These are phyloP conservation scores for Geotrichum fermentans DNA, from an alignment of 1,139 yeast genomes.

Conservation along the genomic window DNA sequence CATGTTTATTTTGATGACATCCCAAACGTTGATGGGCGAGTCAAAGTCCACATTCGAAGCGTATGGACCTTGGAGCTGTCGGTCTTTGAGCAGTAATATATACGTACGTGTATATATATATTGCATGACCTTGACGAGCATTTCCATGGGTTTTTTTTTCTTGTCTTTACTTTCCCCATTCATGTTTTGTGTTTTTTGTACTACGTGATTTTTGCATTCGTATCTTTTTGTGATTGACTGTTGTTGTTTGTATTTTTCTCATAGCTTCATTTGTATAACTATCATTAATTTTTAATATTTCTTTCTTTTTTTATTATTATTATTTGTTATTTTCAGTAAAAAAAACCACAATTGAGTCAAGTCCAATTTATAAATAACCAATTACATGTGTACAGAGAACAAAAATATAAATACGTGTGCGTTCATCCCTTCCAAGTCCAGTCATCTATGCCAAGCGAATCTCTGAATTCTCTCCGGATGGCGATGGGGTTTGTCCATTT, in stretches of 20 bases:
- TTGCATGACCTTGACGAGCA: background rate
- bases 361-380: too few species aligned
- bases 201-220: background rate
- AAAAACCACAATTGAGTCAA: too few species aligned
- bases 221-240: background rate
- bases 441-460: too few species aligned
- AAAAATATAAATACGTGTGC: too few species aligned
- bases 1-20: constrained; percentile 44
- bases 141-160: background rate
- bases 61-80: constrained; percentile 79
- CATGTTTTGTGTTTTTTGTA: background rate
- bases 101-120: too few species aligned
- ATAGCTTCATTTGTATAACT: background rate
- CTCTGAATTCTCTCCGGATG: background rate
- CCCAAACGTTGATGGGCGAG: constrained; percentile 39
- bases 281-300: background rate
- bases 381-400: too few species aligned
- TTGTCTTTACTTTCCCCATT: background rate
- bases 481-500: background rate
- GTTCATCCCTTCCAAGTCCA: too few species aligned
- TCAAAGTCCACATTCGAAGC: constrained; percentile 66
- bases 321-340: background rate
- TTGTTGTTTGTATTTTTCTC: background rate
- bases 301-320: background rate
- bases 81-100: constrained; percentile 32